A percentile compares a stretch with the other conserved stretches of the same genome.
phyloP scores from a whole-genome alignment of 179 eudicot genomes.

The Beta corolliflora region DNA sequence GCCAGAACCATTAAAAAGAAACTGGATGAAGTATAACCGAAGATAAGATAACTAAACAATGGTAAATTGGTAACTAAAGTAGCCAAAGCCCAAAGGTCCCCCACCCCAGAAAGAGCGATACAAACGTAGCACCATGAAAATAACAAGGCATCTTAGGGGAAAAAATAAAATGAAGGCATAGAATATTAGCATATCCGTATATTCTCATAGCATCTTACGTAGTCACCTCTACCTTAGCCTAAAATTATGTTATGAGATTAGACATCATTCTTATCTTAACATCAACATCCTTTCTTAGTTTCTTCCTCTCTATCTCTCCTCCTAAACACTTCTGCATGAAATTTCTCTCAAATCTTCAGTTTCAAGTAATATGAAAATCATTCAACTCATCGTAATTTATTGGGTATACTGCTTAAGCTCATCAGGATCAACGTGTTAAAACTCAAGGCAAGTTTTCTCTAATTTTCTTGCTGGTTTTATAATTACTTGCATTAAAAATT shows the following conservation, averaged over 20 bases:
- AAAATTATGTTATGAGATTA: constrained; percentile 4
- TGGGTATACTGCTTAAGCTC: background rate
- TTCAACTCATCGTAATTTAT: background rate
- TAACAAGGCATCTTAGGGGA: background rate
- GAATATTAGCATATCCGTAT: constrained; percentile 17
- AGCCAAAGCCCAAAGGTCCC: background rate
- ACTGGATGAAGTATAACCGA: too few species aligned
- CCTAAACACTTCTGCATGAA: background rate
- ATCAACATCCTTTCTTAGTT: background rate
- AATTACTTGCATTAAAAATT: background rate
- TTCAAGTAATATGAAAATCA: background rate
- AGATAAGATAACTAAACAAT: too few species aligned
- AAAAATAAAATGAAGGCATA: background rate
- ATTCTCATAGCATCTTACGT: constrained; percentile 16
- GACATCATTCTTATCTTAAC: background rate
- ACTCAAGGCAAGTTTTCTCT: background rate
- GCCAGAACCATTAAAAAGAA: too few species aligned
- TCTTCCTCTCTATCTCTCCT: too few species aligned
- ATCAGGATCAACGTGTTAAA: background rate
- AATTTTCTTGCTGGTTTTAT: background rate
- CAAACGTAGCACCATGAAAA: constrained; percentile 8
- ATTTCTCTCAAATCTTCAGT: background rate
- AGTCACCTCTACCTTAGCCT: background rate
- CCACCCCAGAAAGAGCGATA: background rate
- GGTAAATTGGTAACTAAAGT: too few species aligned